Base-by-base conservation (phyloP, 306 rosid genomes). In the Mucuna pruriens region DNA sequence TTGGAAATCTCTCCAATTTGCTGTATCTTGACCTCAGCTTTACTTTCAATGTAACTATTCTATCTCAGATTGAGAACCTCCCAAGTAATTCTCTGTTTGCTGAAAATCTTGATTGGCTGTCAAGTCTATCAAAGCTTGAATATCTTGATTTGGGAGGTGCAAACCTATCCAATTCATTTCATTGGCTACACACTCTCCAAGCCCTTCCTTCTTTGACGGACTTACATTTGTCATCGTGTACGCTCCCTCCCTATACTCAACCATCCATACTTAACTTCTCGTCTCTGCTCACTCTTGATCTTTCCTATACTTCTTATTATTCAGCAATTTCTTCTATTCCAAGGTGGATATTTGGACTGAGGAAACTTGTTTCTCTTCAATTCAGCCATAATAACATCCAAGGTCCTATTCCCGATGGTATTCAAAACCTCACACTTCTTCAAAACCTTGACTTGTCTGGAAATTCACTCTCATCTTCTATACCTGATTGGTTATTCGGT, bases 351-450 rank as follows among this genome's bases (percentile, higher is more conserved):
- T 60, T 42, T 25, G 44, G 16, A 42, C 7, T 60, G 13, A 42
- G 3, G 7, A 60, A 44, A 1, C 48, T 75, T 8, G 19, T 77
- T 49, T 15, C 29, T 19, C 74, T 77, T 34, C 49, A 46, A 19
- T 20, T 77, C 22, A 0, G 0, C 0, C 0, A 0, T 0, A 25
- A 34, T 40, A 0, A 1, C 2, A 39, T 78, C 19, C 34, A 5
- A 8, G 48, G 60, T 25, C 2, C 58, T 2, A n/a, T 78, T 20
- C 82, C 71, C 9, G 29, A 65, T 65, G 71, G 29, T 17, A 34
- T 65, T 65, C 48, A 36, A 65, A 65, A 65, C 58, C 76, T 78
- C 17, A 78, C 88, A 34, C 71, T 76, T 10, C 77, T 85, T 54
- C 48, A 64, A 15, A 33, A 70, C 71, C 80, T 87, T 55, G 87